A percentile compares a stretch with the other conserved stretches of the same genome.
Conservation (phyloP, 306 rosid species). For the Malus orientalis region DNA sequence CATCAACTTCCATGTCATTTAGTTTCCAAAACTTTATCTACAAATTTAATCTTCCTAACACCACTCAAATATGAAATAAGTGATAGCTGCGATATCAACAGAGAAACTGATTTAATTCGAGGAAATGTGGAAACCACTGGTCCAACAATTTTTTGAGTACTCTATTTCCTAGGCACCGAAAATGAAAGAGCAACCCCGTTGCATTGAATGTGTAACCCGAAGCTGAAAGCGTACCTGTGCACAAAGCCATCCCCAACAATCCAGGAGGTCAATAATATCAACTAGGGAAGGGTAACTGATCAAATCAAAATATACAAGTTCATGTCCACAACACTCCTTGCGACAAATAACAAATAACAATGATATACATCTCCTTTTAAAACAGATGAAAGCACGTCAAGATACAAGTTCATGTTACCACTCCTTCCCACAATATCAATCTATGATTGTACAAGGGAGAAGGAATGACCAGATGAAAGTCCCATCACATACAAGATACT, state of each 20-base stretch:
- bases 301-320: neutral
- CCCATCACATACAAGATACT: slow-evolving; percentile 27
- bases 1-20: too few relatives aligned
- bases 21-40: too few relatives aligned
- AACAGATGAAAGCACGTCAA: slow-evolving; percentile 8
- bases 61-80: neutral
- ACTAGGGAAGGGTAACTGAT: too few relatives aligned
- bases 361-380: neutral
- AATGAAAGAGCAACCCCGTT: neutral
- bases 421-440: slow-evolving; percentile 18
- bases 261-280: slow-evolving; percentile 10
- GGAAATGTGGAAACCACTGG: neutral
- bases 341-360: neutral
- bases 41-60: too few relatives aligned
- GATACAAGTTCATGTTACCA: slow-evolving; percentile 18
- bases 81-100: neutral
- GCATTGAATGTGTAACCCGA: neutral
- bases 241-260: slow-evolving; percentile 85
- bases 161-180: neutral
- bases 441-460: slow-evolving; percentile 1
- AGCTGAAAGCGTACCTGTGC: slow-evolving; percentile 58
- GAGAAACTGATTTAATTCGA: neutral
- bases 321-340: neutral
- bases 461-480: slow-evolving; percentile 2
- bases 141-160: neutral